These are phyloP conservation scores for Phanerochaete sordida DNA, from an alignment of 768 basidiomycete genomes.

Conservation along the genomic window DNA sequence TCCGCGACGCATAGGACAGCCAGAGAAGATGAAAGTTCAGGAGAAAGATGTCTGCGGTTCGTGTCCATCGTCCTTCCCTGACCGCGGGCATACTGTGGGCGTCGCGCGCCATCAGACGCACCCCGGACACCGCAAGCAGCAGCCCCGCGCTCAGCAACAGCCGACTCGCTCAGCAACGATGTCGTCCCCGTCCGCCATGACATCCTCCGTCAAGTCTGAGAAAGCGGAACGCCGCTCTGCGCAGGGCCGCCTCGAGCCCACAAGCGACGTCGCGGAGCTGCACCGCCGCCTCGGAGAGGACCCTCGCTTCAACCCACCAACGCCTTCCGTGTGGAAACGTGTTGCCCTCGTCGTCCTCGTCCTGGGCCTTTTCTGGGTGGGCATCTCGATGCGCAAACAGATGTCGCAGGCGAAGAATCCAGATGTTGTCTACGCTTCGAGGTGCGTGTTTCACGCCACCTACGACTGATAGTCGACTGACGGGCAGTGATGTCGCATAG, in stretches of 20 bases:
- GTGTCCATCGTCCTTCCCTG: background rate
- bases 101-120: background rate
- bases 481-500: constrained; percentile 31
- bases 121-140: constrained; percentile 4
- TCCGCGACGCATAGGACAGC: background rate
- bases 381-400: constrained; percentile 24
- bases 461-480: background rate
- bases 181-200: constrained; percentile 4
- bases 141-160: background rate
- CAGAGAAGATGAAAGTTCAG: background rate
- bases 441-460: constrained; percentile 37
- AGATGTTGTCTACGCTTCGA: constrained; percentile 55
- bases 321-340: constrained; percentile 51
- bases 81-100: background rate
- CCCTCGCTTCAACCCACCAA: constrained; percentile 46
- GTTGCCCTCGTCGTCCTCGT: constrained; percentile 42
- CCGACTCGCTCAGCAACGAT: background rate
- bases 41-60: background rate
- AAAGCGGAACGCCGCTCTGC: constrained; percentile 8
- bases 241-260: constrained; percentile 18
- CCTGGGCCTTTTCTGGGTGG: constrained; percentile 37
- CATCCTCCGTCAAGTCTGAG: constrained; percentile 10
- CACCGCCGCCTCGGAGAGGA: constrained; percentile 30
- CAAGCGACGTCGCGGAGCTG: constrained; percentile 24
- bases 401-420: constrained; percentile 27